Evolutionary conservation across 352 stramenopile species (phyloP), one percentile per base, ranked within the genome.

Genomic region (Globisporangium apiculatum): DNA sequence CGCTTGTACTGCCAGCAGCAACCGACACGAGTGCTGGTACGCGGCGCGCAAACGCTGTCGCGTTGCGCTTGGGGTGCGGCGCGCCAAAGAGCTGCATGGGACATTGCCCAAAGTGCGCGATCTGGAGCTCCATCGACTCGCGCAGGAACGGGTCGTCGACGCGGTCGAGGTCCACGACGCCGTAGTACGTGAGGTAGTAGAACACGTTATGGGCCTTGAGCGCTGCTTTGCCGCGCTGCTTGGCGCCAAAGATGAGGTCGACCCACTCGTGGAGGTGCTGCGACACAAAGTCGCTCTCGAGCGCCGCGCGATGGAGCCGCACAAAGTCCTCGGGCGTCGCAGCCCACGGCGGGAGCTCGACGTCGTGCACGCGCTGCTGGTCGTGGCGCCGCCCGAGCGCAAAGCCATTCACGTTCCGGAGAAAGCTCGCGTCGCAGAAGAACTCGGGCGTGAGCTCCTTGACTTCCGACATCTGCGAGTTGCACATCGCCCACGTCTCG

Each of bases 381-480:
- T 92, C 78, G 42, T 92, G 83, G 0, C 84, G 79, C 49, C 87
- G 98, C 7, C 98, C 98, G 14, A 99, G 87, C 24, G 93, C 89
- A 60, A 98, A 98, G 17, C 79, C 67, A 71, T 99, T 99, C 8
- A 81, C 57, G 72, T 99, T 99, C 10, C 84, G 80, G 35, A 99
- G 71, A 67, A 99, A 99, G 5, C 91, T 87, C 5, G 91, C 85
- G 47, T 98, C 89, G 17, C 72, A 77, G 69, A 97, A 99, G 68
- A 98, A 99, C 70, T 99, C 98, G 0, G 98, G 98, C 2, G 94
- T 99, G 4, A 99, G 69, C 67, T 99, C 98, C 72, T 99, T 99
- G 1, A 99, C 97, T 69, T 99, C 97, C 2, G 91, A 97, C 64
- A 98, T 96, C 42, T 94, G 92, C 17, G 84, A 94, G 41, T 98